Conservation (phyloP, 306 rosid genomes). For the Alnus glutinosa region DNA sequence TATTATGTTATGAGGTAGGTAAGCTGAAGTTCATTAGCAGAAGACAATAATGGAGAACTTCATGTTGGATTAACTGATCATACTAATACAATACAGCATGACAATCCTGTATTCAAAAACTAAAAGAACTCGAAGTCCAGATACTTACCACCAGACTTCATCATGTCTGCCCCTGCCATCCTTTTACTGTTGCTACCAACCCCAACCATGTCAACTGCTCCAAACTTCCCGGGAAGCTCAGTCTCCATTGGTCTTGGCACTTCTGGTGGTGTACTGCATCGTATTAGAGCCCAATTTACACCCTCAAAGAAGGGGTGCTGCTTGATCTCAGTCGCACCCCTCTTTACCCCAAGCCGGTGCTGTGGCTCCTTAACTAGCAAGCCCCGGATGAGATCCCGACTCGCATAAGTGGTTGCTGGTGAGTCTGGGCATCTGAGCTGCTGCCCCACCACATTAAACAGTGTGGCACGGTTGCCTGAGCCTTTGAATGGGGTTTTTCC, state of each 20-base stretch:
- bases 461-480: slow-evolving; percentile 89
- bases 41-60: slow-evolving; percentile 35
- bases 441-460: slow-evolving; percentile 94
- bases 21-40: slow-evolving; percentile 35
- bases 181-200: slow-evolving; percentile 73
- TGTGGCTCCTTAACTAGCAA: slow-evolving; percentile 92
- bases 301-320: slow-evolving; percentile 96
- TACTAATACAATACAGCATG: slow-evolving; percentile 38
- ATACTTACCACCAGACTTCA: slow-evolving; percentile 81
- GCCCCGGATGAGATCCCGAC: slow-evolving; percentile 81
- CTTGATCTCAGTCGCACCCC: slow-evolving; percentile 93
- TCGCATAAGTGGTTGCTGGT: slow-evolving; percentile 72
- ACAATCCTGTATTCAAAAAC: slow-evolving; percentile 40
- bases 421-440: slow-evolving; percentile 80
- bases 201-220: slow-evolving; percentile 49
- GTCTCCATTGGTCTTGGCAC: slow-evolving; percentile 77
- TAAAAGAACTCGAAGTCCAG: slow-evolving; percentile 97
- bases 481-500: slow-evolving; percentile 99
- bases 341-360: slow-evolving; percentile 82
- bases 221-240: slow-evolving; percentile 62
- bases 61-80: slow-evolving; percentile 36
- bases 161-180: slow-evolving; percentile 63
- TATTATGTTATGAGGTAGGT: slow-evolving; percentile 21
- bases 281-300: slow-evolving; percentile 87
- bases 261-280: slow-evolving; percentile 95